phyloP scores from a whole-genome alignment of 176 grass and related monocot species.

The Carex parvula region DNA sequence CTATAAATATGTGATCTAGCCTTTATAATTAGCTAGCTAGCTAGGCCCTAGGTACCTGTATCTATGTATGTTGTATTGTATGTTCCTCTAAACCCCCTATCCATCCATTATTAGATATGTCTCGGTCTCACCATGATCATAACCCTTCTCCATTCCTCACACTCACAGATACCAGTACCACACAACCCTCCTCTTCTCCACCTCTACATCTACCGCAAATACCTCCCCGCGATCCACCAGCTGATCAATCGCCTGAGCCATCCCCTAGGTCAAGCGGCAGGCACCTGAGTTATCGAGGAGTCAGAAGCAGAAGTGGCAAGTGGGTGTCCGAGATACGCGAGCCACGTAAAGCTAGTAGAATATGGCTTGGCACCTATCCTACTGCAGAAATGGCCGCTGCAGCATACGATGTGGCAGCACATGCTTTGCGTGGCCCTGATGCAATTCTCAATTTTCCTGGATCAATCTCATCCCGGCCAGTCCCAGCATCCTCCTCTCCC shows the following conservation, averaged over 20 bases:
- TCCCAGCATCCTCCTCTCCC: conserved; percentile 50
- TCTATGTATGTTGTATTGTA: not conserved
- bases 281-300: conserved; percentile 73
- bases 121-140: not conserved
- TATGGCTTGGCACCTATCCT: conserved; percentile 95
- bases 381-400: conserved; percentile 81
- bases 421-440: conserved; percentile 64
- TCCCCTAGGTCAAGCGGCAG: conserved; percentile 49
- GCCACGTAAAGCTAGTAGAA: conserved; percentile 77
- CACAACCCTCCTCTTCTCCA: not conserved
- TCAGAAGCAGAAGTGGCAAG: conserved; percentile 83
- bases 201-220: not conserved
- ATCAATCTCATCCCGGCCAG: conserved; percentile 36
- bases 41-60: not conserved
- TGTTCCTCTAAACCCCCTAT: not conserved
- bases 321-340: conserved; percentile 98
- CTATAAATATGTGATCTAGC: conserved; percentile 10
- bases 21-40: not conserved
- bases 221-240: not conserved
- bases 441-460: conserved; percentile 80
- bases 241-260: conserved; percentile 33
- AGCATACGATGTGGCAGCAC: conserved; percentile 79
- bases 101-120: conserved; percentile 1
- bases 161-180: not conserved
- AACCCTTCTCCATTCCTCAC: not conserved